Conservation (phyloP, 305 asterid species). For the Fraxinus ornus region DNA sequence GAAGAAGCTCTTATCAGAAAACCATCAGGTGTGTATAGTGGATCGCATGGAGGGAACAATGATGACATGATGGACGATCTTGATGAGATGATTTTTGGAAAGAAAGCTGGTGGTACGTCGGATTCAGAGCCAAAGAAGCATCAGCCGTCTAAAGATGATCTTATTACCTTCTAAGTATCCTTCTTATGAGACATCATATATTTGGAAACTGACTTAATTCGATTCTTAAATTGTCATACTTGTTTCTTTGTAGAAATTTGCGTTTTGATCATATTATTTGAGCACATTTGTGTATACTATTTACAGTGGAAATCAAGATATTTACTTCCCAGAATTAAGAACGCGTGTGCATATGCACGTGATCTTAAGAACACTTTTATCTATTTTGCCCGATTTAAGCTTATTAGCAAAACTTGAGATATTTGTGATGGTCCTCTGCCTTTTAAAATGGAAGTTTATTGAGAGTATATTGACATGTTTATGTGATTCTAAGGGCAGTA, state of each 20-base stretch:
- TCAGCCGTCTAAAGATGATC: constrained; percentile 73
- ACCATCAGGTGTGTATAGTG: constrained; percentile 44
- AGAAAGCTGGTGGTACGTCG: constrained; percentile 55
- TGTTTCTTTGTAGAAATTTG: background rate
- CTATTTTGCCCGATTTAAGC: too few species aligned
- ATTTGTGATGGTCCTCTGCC: too few species aligned
- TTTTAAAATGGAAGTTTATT: too few species aligned
- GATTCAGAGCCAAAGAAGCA: constrained; percentile 62
- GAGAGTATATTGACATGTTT: too few species aligned
- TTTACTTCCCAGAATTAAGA: background rate
- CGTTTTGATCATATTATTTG: background rate
- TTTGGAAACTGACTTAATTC: background rate
- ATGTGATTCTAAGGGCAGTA: too few species aligned
- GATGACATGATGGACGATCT: constrained; percentile 97
- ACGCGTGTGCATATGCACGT: too few species aligned
- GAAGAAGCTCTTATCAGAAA: constrained; percentile 69
- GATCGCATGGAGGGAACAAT: constrained; percentile 53
- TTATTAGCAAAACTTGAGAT: too few species aligned
- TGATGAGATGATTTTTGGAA: constrained; percentile 97
- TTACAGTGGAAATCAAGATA: background rate
- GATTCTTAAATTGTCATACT: background rate
- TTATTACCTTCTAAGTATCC: constrained; percentile 57
- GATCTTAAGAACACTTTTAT: too few species aligned
- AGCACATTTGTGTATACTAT: background rate
- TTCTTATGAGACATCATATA: too few species aligned